Conservation (phyloP, 352 stramenopile genomes). For the Globisporangium takayamanum region DNA sequence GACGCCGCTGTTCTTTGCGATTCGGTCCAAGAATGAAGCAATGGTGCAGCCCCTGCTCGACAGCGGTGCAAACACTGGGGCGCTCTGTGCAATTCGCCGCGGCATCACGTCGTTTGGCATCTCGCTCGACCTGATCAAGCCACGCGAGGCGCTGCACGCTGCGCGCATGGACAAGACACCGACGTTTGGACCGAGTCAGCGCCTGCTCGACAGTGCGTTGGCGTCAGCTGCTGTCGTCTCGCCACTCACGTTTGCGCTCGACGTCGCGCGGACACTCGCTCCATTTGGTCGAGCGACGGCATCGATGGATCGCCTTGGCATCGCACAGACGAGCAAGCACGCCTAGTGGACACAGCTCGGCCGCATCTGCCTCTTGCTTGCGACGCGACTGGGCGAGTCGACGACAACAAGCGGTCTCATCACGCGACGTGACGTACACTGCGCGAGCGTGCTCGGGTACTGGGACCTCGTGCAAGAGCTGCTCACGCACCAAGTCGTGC, state of each 20-base stretch:
- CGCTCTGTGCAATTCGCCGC: constrained; percentile 36
- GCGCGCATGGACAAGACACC: not conserved
- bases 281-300: constrained; percentile 18
- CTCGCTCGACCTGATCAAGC: constrained; percentile 8
- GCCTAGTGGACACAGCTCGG: constrained; percentile 34
- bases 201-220: constrained; percentile 7
- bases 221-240: constrained; percentile 23
- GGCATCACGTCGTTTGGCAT: constrained; percentile 34
- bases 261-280: constrained; percentile 23
- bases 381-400: constrained; percentile 24
- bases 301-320: constrained; percentile 1
- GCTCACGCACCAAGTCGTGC: constrained; percentile 39
- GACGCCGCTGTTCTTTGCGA: constrained; percentile 49
- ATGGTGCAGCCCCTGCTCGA: constrained; percentile 46
- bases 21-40: constrained; percentile 36
- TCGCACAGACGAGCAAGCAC: constrained; percentile 16
- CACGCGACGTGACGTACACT: constrained; percentile 36
- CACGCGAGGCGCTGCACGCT: not conserved
- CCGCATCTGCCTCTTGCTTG: constrained; percentile 31
- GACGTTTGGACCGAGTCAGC: constrained; percentile 3
- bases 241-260: constrained; percentile 40
- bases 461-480: constrained; percentile 41
- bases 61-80: constrained; percentile 28
- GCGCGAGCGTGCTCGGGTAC: constrained; percentile 39
- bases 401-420: constrained; percentile 34